phyloP scores from a whole-genome alignment of 2,329 filamentous ascomycete species.

The Cordyceps militaris region DNA sequence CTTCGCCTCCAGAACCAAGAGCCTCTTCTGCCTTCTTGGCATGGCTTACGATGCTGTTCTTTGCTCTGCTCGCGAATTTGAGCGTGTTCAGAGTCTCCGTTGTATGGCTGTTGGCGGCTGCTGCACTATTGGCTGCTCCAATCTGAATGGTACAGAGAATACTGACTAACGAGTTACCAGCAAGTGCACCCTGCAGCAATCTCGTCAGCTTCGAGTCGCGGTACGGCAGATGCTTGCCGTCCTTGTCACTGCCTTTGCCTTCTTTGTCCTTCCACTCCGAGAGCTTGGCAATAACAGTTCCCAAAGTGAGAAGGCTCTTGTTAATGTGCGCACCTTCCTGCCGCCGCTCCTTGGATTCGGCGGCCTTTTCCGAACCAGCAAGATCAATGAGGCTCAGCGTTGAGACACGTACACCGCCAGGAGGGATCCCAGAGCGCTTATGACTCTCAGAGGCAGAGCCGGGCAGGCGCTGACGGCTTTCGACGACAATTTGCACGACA shows the following conservation, averaged over 20 bases:
- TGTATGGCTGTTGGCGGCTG: slow-evolving; percentile 66
- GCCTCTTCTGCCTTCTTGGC: slow-evolving; percentile 93
- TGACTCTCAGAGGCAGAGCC: slow-evolving; percentile 43
- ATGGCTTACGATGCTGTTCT: slow-evolving; percentile 96
- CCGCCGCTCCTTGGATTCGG: slow-evolving; percentile 87
- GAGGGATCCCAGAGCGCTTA: slow-evolving; percentile 63
- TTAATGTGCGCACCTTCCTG: slow-evolving; percentile 98
- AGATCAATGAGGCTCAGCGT: slow-evolving; percentile 94
- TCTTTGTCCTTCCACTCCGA: slow-evolving; percentile 83
- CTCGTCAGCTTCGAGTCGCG: slow-evolving; percentile 95
- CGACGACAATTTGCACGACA: slow-evolving; percentile 96
- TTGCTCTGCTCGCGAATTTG: slow-evolving; percentile 92
- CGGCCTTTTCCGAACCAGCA: slow-evolving; percentile 91
- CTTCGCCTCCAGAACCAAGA: slow-evolving; percentile 70
- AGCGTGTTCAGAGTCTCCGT: slow-evolving; percentile 90
- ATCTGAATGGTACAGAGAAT: slow-evolving; percentile 96
- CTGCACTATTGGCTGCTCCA: slow-evolving; percentile 65
- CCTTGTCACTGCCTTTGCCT: slow-evolving; percentile 65
- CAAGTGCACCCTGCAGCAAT: slow-evolving; percentile 83
- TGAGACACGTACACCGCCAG: slow-evolving; percentile 89
- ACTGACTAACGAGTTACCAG: slow-evolving; percentile 89
- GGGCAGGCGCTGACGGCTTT: slow-evolving; percentile 81
- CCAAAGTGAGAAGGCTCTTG: slow-evolving; percentile 90
- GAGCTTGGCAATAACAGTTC: slow-evolving; percentile 90
- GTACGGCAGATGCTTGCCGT: slow-evolving; percentile 90